Conservation (phyloP, 139 green algal genomes). For the Picochlorum sp. region DNA sequence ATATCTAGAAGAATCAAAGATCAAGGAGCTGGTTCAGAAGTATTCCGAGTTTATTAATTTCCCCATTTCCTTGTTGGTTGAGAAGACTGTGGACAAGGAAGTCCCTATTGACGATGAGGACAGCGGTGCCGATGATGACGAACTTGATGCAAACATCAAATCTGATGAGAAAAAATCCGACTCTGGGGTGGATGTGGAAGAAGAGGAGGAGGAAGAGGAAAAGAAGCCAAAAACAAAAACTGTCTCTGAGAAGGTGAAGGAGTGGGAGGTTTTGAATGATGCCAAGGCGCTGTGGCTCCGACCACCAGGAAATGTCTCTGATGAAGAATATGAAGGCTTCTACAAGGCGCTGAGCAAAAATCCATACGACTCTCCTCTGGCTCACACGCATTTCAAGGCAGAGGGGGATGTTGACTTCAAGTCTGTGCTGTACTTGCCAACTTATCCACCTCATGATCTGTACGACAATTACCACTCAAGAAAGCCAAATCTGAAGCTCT, state of each 20-base stretch:
- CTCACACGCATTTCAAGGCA: conserved; percentile 89
- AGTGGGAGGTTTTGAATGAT: conserved; percentile 95
- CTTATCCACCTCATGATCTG: conserved; percentile 22
- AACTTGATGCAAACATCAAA: conserved; percentile 24
- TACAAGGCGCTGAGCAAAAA: conserved; percentile 87
- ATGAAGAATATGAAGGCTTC: conserved; percentile 95
- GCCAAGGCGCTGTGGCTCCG: conserved; percentile 95
- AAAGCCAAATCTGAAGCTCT: conserved; percentile 73
- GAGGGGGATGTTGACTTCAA: conserved; percentile 99
- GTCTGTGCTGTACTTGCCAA: conserved; percentile 84
- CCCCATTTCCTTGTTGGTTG: conserved; percentile 83
- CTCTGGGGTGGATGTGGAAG: conserved; percentile 37
- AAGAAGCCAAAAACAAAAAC: conserved; percentile 62
- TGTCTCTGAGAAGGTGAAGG: conserved; percentile 59
- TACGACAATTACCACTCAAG: conserved; percentile 87
- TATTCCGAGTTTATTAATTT: conserved; percentile 96
- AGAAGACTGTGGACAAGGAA: conserved; percentile 39
- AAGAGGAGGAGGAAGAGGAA: conserved; percentile 35
- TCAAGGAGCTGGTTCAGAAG: conserved; percentile 66
- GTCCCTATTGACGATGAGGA: conserved; percentile 18
- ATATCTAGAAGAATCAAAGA: conserved; percentile 53
- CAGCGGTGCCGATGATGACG: conserved; percentile 11
- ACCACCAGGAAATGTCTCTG: conserved; percentile 64
- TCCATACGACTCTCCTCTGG: conserved; percentile 50
- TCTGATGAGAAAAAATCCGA: conserved; percentile 13